These are phyloP conservation scores for Malbranchea zuffiana DNA, from an alignment of 2,329 filamentous ascomycete genomes.

Conservation along the genomic window DNA sequence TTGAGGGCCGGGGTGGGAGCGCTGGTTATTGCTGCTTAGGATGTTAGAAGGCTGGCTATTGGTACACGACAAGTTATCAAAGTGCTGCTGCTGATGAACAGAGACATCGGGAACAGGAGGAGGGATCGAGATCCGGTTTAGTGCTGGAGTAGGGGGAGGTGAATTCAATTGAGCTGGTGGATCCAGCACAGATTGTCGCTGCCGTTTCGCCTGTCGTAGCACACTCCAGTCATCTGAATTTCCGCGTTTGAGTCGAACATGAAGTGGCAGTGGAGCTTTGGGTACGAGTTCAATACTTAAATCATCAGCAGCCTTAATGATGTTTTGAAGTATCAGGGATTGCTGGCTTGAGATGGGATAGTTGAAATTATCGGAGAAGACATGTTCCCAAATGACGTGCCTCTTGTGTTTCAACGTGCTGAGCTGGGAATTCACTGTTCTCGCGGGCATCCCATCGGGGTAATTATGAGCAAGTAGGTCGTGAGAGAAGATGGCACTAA, in stretches of 20 bases:
- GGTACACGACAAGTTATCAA: not conserved
- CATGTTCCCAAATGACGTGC: slow-evolving; percentile 18
- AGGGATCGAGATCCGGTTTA: not conserved
- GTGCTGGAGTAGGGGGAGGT: not conserved
- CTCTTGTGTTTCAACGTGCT: slow-evolving; percentile 14
- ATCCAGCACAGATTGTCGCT: not conserved
- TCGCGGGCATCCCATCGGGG: slow-evolving; percentile 5
- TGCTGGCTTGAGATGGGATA: too few species aligned
- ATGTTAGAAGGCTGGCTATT: not conserved
- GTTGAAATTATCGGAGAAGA: too few species aligned
- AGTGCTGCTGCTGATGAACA: not conserved
- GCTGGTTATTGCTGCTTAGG: not conserved
- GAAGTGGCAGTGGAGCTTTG: not conserved
- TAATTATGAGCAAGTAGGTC: slow-evolving; percentile 19
- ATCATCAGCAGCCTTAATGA: not conserved
- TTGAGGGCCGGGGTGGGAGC: not conserved
- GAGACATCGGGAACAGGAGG: not conserved
- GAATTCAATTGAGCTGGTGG: not conserved
- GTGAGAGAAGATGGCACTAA: slow-evolving; percentile 20
- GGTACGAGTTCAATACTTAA: not conserved
- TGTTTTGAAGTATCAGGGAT: slow-evolving; percentile 1
- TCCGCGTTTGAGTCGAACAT: not conserved
- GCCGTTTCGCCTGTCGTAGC: not conserved
- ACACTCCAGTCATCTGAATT: too few species aligned
- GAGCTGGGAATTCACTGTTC: slow-evolving; percentile 18